phyloP scores from a whole-genome alignment of 2,329 filamentous ascomycete genomes.

The Periglandula ipomoeae region DNA sequence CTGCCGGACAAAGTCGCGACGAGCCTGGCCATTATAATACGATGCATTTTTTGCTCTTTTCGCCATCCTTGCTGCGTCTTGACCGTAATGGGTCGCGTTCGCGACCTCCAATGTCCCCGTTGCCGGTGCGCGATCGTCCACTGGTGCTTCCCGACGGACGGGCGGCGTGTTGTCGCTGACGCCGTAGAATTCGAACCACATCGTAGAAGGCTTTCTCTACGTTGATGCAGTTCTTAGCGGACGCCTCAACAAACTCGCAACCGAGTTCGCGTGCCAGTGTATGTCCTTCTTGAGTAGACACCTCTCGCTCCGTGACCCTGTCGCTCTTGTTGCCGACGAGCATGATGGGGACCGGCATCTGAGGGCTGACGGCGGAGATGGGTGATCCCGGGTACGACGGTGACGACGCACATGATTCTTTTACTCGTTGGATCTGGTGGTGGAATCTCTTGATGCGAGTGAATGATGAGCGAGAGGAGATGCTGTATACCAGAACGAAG shows the following conservation, averaged over 20 bases:
- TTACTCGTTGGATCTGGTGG: conserved; percentile 93
- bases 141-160: conserved; percentile 26
- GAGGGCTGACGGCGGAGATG: conserved; percentile 48
- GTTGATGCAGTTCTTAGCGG: conserved; percentile 96
- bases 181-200: conserved; percentile 81
- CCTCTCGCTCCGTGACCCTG: conserved; percentile 87
- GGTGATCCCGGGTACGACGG: conserved; percentile 71
- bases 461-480: conserved; percentile 93
- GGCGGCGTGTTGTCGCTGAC: conserved; percentile 58
- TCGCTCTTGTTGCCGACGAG: conserved; percentile 98
- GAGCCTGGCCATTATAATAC: conserved; percentile 30
- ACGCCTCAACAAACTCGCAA: conserved; percentile 95
- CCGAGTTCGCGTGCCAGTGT: conserved; percentile 84
- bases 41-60: conserved; percentile 29
- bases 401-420: conserved; percentile 75
- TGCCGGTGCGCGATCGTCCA: conserved; percentile 29
- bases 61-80: conserved; percentile 25
- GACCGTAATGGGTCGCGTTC: conserved; percentile 22
- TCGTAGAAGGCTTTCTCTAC: conserved; percentile 98
- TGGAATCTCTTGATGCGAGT: conserved; percentile 92
- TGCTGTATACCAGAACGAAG: conserved; percentile 96
- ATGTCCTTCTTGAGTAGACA: conserved; percentile 91
- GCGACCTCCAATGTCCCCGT: conserved; percentile 24
- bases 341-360: conserved; percentile 83
- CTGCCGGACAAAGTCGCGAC: neutral